A percentile compares a stretch with the other conserved stretches of the same genome.
Evolutionary conservation across 2,329 filamentous ascomycete genomes (phyloP).

Genomic region (Diaporthe nobilis): DNA sequence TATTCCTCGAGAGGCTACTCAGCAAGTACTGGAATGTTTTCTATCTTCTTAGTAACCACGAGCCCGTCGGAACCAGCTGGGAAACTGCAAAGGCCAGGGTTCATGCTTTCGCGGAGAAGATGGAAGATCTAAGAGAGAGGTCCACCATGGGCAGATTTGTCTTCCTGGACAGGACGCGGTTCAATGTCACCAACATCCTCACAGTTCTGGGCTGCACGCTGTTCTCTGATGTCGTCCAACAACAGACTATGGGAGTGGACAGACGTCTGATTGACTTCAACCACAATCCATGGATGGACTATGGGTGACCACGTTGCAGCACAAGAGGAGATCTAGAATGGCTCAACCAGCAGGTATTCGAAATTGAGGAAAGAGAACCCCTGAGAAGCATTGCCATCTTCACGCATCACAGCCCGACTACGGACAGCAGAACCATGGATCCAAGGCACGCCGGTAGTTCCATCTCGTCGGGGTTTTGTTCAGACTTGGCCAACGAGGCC

Average conservation of each 20-base stretch:
- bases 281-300: conserved; percentile 51
- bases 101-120: conserved; percentile 49
- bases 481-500: conserved; percentile 53
- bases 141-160: conserved; percentile 54
- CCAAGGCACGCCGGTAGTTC: conserved; percentile 42
- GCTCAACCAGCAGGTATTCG: conserved; percentile 46
- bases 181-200: conserved; percentile 46
- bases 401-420: conserved; percentile 46
- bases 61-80: conserved; percentile 64
- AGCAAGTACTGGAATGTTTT: conserved; percentile 63
- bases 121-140: conserved; percentile 28
- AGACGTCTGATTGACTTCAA: conserved; percentile 58
- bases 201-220: conserved; percentile 52
- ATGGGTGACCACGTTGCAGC: conserved; percentile 43
- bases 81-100: conserved; percentile 49
- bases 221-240: background rate
- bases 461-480: conserved; percentile 53
- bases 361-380: background rate
- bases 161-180: conserved; percentile 53
- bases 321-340: conserved; percentile 47
- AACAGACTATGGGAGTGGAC: background rate
- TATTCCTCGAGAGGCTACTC: conserved; percentile 65
- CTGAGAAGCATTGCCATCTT: conserved; percentile 43
- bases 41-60: conserved; percentile 70
- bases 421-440: conserved; percentile 41